Conservation (phyloP, 352 stramenopile species). For the Peronospora destructor region DNA sequence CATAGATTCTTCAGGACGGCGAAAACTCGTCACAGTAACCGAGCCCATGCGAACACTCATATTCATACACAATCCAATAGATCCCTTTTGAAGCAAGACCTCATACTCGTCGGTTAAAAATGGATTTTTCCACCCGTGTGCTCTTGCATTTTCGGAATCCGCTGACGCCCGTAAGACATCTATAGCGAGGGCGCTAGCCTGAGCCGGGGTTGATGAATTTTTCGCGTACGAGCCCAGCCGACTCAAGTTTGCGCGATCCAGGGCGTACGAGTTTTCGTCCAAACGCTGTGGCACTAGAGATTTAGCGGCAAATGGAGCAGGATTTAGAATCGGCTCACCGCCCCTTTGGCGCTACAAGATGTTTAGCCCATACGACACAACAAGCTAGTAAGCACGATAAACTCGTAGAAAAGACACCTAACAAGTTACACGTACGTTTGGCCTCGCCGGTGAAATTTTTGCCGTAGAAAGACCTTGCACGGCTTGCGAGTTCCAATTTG, state of each 20-base stretch:
- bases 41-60: slow-evolving; percentile 81
- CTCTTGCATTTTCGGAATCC: slow-evolving; percentile 32
- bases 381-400: slow-evolving; percentile 3
- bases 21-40: slow-evolving; percentile 79
- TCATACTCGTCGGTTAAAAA: slow-evolving; percentile 77
- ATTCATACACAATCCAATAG: slow-evolving; percentile 85
- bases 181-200: slow-evolving; percentile 62
- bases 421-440: slow-evolving; percentile 19
- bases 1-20: slow-evolving; percentile 58
- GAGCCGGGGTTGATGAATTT: slow-evolving; percentile 43
- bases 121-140: slow-evolving; percentile 60
- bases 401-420: not conserved
- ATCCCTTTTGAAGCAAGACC: slow-evolving; percentile 81
- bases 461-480: slow-evolving; percentile 9
- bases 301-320: slow-evolving; percentile 52
- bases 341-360: slow-evolving; percentile 18
- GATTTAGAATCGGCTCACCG: slow-evolving; percentile 38
- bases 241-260: slow-evolving; percentile 42
- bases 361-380: not conserved
- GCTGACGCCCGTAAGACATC: slow-evolving; percentile 56
- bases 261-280: slow-evolving; percentile 50
- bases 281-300: slow-evolving; percentile 54
- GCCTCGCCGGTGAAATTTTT: slow-evolving; percentile 11
- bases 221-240: slow-evolving; percentile 56
- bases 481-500: slow-evolving; percentile 26